These are phyloP conservation scores for Podospora tetraspora DNA, from an alignment of 495 filamentous ascomycete genomes.

Conservation along the genomic window DNA sequence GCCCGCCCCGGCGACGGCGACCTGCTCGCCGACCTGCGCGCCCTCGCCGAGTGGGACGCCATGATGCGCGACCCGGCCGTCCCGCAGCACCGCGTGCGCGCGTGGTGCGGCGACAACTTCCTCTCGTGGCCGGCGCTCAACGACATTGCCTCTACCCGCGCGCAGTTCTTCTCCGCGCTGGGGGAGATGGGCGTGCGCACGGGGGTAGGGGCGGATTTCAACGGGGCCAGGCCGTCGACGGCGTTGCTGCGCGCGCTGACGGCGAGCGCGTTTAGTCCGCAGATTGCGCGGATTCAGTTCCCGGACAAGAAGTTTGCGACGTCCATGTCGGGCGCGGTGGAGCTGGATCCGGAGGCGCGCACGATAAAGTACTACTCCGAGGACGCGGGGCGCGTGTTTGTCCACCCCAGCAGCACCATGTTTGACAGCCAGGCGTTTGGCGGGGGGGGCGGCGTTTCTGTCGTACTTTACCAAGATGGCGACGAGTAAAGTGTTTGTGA, in stretches of 20 bases:
- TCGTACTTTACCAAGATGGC: constrained; percentile 87
- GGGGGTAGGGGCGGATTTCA: constrained; percentile 20
- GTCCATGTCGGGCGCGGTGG: constrained; percentile 78
- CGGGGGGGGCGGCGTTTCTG: constrained; percentile 60
- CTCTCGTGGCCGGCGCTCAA: constrained; percentile 75
- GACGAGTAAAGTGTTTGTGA: constrained; percentile 81
- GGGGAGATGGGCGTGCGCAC: constrained; percentile 76
- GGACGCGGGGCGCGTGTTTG: constrained; percentile 82
- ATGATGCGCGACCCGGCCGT: constrained; percentile 47
- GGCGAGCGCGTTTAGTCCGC: constrained; percentile 86
- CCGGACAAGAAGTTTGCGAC: constrained; percentile 92
- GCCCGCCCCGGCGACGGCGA: constrained; percentile 69
- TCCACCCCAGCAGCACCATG: constrained; percentile 81
- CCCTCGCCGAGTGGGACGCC: constrained; percentile 75
- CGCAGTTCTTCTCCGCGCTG: constrained; percentile 80
- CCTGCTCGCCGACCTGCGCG: constrained; percentile 75
- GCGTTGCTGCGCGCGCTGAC: constrained; percentile 77
- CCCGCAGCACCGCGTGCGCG: constrained; percentile 58
- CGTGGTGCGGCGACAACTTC: constrained; percentile 84
- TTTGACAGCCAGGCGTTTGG: constrained; percentile 75
- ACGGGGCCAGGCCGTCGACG: constrained; percentile 25
- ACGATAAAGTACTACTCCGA: constrained; percentile 89
- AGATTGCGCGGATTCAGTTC: constrained; percentile 83
- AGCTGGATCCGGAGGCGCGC: constrained; percentile 84
- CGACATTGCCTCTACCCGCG: constrained; percentile 80